phyloP scores from a whole-genome alignment of 2,329 filamentous ascomycete genomes.

The Xylariaceae sp. region DNA sequence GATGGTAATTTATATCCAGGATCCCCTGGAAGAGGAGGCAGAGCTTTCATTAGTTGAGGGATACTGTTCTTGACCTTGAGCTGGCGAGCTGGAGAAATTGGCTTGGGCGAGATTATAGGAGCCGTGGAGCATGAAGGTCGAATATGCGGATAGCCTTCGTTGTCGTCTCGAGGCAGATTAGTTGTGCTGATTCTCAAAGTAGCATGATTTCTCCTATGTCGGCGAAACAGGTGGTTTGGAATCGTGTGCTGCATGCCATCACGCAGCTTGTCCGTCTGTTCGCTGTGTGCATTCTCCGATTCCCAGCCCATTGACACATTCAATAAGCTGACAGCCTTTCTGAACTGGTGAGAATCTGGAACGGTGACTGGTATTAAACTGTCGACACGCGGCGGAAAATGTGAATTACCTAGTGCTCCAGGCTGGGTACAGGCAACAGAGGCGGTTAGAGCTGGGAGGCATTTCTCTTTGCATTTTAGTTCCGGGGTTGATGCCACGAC shows the following conservation, averaged over 20 bases:
- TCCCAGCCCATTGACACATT: background rate
- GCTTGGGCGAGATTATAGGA: slow-evolving; percentile 43
- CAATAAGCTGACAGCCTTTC: background rate
- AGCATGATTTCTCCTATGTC: slow-evolving; percentile 27
- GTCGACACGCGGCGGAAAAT: background rate
- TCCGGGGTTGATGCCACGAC: no score
- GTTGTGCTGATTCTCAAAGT: slow-evolving; percentile 26
- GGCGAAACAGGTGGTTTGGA: slow-evolving; percentile 19
- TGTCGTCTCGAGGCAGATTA: slow-evolving; percentile 21
- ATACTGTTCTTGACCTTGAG: slow-evolving; percentile 47
- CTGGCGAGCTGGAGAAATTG: slow-evolving; percentile 43
- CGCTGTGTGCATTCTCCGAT: no score
- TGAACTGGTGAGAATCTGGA: background rate
- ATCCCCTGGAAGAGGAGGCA: slow-evolving; percentile 42
- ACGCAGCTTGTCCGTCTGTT: no score
- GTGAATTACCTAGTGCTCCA: background rate
- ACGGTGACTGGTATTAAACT: background rate
- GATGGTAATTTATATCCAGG: slow-evolving; percentile 19
- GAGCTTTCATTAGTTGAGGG: slow-evolving; percentile 49
- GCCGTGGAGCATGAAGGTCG: slow-evolving; percentile 28
- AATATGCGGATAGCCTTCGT: slow-evolving; percentile 26
- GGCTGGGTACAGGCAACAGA: background rate
- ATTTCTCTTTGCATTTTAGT: no score
- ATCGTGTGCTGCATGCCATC: no score
- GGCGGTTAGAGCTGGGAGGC: no score